Base-by-base conservation (phyloP, 2,329 filamentous ascomycete species). In the Calonectria fujianensis region DNA sequence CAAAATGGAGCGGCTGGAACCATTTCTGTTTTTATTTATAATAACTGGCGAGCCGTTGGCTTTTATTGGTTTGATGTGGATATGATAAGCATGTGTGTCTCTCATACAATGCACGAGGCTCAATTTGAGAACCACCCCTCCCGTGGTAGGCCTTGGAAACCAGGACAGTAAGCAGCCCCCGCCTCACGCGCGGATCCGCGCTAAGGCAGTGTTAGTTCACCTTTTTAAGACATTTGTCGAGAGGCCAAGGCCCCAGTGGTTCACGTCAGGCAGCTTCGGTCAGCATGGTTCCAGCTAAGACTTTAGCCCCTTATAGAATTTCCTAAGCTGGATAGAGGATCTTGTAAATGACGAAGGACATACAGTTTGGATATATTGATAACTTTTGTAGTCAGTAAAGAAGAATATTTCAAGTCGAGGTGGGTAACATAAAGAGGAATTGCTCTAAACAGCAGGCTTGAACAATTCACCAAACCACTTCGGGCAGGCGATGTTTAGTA, bases 21-120 rank as follows among this genome's bases (percentile, higher is more conserved):
- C 9, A 41, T 63, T 63, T 18, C 37, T 39, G 24, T 18, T 63
- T 29, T 63, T 37, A 63, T 45, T 29, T 41, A 31, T 63, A 29
- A 29, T 27, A 41, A 4, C 16, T 29, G 57, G 13, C 24, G 18
- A 4, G 18, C 9, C 3, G 4, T 0, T 16, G 13, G 35, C 16
- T 31, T 41, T 63, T 20, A 41, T 41, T 41, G 35, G 57, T 20
- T 7, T 6, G 20, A n/a, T 41, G 24, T 20, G 57, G 57, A 41
- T 63, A 1, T 18, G 35, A 63, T 29, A 29, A 41, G 37, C 27
- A 41, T 37, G 57, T 29, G 27, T 63, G 57, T 63, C 57, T 63
- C 57, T 63, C 57, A 10, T 41, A 41, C 35, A 41, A 41, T 63
- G 57, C 35, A 63, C n/a, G 24, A 41, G 57, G 57, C 57, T 63